Conservation (phyloP, 176 grass and related monocot genomes). For the Pontederia crassipes region DNA sequence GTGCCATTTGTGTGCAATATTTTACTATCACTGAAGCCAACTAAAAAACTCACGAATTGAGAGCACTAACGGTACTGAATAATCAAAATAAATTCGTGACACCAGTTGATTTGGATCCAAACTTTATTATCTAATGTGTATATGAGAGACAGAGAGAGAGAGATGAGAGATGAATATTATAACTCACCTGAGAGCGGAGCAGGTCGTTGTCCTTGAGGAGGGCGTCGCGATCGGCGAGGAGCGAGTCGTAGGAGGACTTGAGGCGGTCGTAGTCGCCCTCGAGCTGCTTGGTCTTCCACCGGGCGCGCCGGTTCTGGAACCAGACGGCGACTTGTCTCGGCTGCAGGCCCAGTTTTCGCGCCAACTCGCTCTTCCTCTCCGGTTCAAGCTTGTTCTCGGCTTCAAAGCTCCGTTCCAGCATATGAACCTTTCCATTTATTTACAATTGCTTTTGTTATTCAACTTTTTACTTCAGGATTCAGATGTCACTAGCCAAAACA, state of each 20-base stretch:
- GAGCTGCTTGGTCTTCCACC: constrained; percentile 86
- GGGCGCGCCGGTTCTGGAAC: constrained; percentile 88
- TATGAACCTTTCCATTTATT: not conserved
- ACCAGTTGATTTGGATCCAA: too few relatives aligned
- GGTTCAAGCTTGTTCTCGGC: constrained; percentile 60
- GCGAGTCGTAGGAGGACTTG: constrained; percentile 51
- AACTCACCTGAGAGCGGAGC: constrained; percentile 44
- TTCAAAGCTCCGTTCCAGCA: not conserved
- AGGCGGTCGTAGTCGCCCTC: constrained; percentile 68
- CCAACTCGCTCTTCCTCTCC: constrained; percentile 73
- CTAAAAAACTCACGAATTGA: too few relatives aligned
- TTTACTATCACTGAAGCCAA: too few relatives aligned
- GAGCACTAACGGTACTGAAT: too few relatives aligned
- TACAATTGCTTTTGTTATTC: too few relatives aligned
- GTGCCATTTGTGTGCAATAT: too few relatives aligned
- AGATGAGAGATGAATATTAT: not conserved
- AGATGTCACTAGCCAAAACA: too few relatives aligned
- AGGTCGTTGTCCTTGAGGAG: constrained; percentile 60
- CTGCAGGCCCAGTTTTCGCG: constrained; percentile 55
- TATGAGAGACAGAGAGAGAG: not conserved
- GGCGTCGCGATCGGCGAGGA: constrained; percentile 40
- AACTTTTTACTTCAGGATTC: too few relatives aligned
- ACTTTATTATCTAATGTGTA: too few relatives aligned
- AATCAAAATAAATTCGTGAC: too few relatives aligned
- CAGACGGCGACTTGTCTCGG: constrained; percentile 84